phyloP scores from a whole-genome alignment of 2,329 filamentous ascomycete genomes.

The Trichophyton simii region DNA sequence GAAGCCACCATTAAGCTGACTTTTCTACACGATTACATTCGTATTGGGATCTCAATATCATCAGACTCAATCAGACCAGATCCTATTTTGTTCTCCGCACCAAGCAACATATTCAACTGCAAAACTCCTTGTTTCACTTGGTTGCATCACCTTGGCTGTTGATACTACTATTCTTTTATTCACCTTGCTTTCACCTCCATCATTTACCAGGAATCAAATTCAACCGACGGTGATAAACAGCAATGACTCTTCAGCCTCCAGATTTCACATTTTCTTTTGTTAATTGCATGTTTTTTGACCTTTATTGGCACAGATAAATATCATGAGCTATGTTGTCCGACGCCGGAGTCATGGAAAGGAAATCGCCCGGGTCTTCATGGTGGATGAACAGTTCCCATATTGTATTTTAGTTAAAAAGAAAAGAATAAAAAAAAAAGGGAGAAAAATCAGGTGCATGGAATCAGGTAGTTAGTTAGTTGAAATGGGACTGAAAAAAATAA shows the following conservation, averaged over 20 bases:
- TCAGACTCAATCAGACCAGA: neutral
- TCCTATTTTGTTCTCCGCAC: neutral
- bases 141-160: no score
- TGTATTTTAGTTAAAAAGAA: neutral
- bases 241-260: neutral
- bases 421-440: neutral
- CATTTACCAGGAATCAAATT: no score
- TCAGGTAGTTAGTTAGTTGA: neutral
- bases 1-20: neutral
- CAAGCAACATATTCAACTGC: no score
- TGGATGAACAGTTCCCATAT: neutral
- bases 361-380: neutral
- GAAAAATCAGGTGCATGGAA: neutral
- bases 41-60: neutral
- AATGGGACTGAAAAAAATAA: neutral
- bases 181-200: neutral
- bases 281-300: neutral
- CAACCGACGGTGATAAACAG: neutral
- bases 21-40: neutral
- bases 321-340: neutral
- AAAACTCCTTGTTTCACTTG: no score
- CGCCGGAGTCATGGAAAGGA: neutral
- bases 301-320: neutral
- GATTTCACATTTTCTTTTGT: neutral
- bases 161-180: neutral